phyloP scores from a whole-genome alignment of 352 stramenopile species.

The Phytophthora sp. region DNA sequence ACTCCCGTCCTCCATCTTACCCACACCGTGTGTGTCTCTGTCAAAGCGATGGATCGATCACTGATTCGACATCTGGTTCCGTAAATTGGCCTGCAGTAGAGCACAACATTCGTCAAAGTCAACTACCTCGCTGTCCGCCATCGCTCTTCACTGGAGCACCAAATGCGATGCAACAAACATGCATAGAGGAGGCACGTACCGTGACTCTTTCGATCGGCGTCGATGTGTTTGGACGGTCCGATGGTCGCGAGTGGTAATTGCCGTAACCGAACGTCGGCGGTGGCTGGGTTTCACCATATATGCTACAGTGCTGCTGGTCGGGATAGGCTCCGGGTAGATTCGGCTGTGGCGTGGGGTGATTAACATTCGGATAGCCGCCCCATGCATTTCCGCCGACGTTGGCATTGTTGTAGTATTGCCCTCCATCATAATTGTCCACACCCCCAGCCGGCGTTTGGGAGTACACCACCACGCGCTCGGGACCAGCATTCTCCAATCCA shows the following conservation, averaged over 20 bases:
- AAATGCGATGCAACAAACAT: conserved; percentile 2
- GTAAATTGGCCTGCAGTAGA: conserved; percentile 33
- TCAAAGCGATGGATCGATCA: conserved; percentile 13
- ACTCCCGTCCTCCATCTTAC: conserved; percentile 5
- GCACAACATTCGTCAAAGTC: conserved; percentile 9
- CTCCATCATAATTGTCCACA: conserved; percentile 19
- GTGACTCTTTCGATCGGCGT: conserved; percentile 39
- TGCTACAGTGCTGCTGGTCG: conserved; percentile 31
- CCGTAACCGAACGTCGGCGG: conserved; percentile 26
- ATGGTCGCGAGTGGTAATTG: conserved; percentile 27
- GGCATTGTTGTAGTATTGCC: conserved; percentile 33
- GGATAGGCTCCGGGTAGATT: conserved; percentile 24
- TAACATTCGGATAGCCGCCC: conserved; percentile 23
- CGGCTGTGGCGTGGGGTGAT: conserved; percentile 8
- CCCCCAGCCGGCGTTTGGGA: conserved; percentile 24
- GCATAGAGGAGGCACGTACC: conserved; percentile 14
- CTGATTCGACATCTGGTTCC: conserved; percentile 38
- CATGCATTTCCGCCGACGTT: conserved; percentile 28
- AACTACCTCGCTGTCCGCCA: background rate
- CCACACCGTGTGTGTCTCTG: conserved; percentile 2
- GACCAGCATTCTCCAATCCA: conserved; percentile 23
- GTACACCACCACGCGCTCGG: conserved; percentile 50
- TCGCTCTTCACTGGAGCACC: conserved; percentile 3
- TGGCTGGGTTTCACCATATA: conserved; percentile 26
- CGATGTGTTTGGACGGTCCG: conserved; percentile 25